Base-by-base conservation (phyloP, 208 protist genomes). In the Wallacemonas sp. region DNA sequence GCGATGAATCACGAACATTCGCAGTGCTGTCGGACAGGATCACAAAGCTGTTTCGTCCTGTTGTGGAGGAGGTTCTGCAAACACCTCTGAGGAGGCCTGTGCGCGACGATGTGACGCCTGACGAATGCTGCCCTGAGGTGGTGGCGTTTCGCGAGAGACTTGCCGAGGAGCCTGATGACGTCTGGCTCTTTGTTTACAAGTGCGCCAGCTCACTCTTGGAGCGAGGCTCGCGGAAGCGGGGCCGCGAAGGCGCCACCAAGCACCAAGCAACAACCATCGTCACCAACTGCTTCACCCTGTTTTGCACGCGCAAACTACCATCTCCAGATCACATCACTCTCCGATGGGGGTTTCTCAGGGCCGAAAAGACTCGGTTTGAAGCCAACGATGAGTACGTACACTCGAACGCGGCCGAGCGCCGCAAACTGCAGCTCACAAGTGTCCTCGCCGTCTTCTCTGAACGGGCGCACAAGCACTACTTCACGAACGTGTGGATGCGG, bases 391-490 rank as follows among this genome's bases (percentile, higher is more conserved):
- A 74, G 11, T 87, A 94, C 75, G 73, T 87, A 32, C 64, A 88
- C 70, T 36, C 80, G 36, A 90, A 94, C 61, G 66, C 86, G 38
- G 57, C 80, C 19, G 81, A 97, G 79, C 71, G 87, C 24, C 74
- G 91, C 11, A 84, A 81, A 52, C 69, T 88, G 60, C 69, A 83
- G 41, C 74, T 93, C 55, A 79, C 64, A 46, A 80, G 64, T 55
- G 87, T 95, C 11, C 82, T 95, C 36, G 74, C 85, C 1, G 72
- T 97, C 17, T 95, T 95, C 61, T 87, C 89, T 0, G 85, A 94
- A 48, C 72, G 76, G 19, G 86, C 92, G 1, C 88, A 97, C 71
- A 79, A 84, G 52, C 89, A 94, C 64, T 83, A 76, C 65, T 95
- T 97, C 54, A 92, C 86, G 3, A 65, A 74, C 2, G 57, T 95